These are phyloP conservation scores for Fraxinus greggii DNA, from an alignment of 305 asterid species.

Conservation along the genomic window DNA sequence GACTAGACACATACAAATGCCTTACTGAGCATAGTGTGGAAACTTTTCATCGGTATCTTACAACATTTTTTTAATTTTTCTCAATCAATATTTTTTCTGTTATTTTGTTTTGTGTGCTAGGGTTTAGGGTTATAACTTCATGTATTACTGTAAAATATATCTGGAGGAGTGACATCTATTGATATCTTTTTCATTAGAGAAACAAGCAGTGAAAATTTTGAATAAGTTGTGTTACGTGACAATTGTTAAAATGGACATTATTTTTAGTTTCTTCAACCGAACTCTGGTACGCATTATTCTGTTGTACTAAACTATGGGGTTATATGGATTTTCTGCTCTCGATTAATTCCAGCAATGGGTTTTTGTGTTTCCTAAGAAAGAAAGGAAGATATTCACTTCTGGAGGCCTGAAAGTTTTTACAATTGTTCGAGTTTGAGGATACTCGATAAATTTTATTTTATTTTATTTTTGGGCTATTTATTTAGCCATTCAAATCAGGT, in stretches of 20 bases:
- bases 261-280: background rate
- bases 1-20: background rate
- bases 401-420: background rate
- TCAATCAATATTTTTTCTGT: background rate
- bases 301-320: too few relatives aligned
- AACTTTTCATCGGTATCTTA: background rate
- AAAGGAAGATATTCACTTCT: background rate
- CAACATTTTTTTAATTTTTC: background rate
- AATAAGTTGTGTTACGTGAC: background rate
- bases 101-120: background rate
- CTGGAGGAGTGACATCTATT: background rate
- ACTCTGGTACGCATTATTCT: too few relatives aligned
- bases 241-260: background rate
- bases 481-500: background rate
- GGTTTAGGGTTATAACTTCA: background rate
- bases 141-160: background rate
- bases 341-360: background rate
- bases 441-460: too few relatives aligned
- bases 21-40: background rate
- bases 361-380: background rate
- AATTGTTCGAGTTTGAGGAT: background rate
- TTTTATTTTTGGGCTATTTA: background rate
- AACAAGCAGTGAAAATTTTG: background rate
- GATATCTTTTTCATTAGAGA: background rate
- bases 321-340: too few relatives aligned